Conservation (phyloP, 768 basidiomycete genomes). For the Suillus fuscotomentosus region DNA sequence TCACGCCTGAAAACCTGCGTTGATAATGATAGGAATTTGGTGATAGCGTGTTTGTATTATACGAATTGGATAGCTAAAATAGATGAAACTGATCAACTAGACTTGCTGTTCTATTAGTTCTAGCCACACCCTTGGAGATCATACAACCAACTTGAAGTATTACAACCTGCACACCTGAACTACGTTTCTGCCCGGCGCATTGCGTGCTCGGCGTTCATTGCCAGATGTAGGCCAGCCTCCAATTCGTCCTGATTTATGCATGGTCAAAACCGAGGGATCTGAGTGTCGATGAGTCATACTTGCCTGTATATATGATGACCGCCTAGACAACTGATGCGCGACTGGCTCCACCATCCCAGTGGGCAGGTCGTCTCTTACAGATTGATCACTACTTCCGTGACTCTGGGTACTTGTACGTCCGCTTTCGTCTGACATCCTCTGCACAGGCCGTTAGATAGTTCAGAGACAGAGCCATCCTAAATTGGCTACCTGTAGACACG, state of each 20-base stretch:
- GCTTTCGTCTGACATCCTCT: conserved; percentile 6
- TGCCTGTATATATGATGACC: not conserved
- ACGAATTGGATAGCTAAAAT: not conserved
- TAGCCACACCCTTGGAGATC: not conserved
- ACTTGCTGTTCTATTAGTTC: not conserved
- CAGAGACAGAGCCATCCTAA: not conserved
- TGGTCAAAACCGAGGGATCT: not conserved
- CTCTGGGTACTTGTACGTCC: conserved; percentile 13
- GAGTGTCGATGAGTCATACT: not conserved
- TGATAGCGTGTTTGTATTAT: not conserved
- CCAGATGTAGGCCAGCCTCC: not conserved
- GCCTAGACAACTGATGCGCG: not conserved
- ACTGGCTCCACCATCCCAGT: not conserved
- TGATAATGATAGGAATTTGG: not conserved
- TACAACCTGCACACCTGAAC: not conserved
- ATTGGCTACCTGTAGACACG: conserved; percentile 15
- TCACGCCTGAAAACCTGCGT: not conserved
- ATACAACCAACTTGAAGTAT: not conserved
- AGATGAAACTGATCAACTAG: not conserved
- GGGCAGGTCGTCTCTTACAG: conserved; percentile 1
- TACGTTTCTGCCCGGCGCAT: not conserved
- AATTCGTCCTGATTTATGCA: not conserved
- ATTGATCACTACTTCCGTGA: conserved; percentile 8
- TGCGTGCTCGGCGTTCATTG: not conserved
- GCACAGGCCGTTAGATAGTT: conserved; percentile 8